Conservation (phyloP, 352 stramenopile species). For the Blastocystis sp. region DNA sequence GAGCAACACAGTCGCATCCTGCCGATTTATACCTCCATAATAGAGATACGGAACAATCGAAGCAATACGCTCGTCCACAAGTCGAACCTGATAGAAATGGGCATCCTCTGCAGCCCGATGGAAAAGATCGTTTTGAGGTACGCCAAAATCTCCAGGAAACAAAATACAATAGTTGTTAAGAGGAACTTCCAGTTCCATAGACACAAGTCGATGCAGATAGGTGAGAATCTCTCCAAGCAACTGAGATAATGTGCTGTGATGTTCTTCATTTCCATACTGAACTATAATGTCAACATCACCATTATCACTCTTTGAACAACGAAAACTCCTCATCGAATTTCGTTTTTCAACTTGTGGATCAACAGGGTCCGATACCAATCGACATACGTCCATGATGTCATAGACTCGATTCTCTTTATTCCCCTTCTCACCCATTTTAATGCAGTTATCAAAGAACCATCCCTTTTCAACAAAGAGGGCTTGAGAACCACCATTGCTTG, state of each 20-base stretch:
- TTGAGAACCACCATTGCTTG: background rate
- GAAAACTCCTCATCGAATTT: background rate
- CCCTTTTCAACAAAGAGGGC: conserved; percentile 6
- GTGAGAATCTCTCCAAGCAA: conserved; percentile 22
- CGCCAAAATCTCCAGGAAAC: conserved; percentile 4
- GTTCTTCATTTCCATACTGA: background rate
- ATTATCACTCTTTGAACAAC: background rate
- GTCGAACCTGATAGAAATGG: background rate
- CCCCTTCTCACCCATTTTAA: background rate
- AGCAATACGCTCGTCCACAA: conserved; percentile 36
- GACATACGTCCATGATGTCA: conserved; percentile 12
- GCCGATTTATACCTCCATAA: conserved; percentile 17
- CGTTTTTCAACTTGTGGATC: background rate
- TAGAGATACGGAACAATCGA: conserved; percentile 28
- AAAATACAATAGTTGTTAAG: background rate
- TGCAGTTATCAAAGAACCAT: conserved; percentile 9
- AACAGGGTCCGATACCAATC: background rate
- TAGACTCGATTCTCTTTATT: conserved; percentile 20
- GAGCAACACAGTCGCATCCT: conserved; percentile 7
- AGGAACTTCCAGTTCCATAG: background rate
- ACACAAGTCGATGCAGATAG: background rate
- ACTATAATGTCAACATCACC: conserved; percentile 18
- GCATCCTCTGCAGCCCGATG: background rate
- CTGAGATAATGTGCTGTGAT: background rate
- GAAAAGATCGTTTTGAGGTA: background rate